phyloP scores from a whole-genome alignment of 495 filamentous ascomycete genomes.

The Annulohypoxylon bovei region DNA sequence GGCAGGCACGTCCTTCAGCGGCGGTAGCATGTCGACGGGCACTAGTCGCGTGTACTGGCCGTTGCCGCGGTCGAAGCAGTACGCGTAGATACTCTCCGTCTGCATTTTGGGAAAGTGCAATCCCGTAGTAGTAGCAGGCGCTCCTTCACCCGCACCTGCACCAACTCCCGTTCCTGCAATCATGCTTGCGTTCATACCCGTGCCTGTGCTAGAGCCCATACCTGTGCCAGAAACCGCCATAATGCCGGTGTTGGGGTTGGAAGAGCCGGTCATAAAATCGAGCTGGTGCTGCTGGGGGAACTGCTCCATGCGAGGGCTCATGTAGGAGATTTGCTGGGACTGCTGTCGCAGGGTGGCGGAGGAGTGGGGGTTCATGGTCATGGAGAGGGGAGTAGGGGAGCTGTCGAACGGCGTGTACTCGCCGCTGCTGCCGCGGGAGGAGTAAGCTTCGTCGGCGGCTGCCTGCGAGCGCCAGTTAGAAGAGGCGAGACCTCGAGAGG shows the following conservation, averaged over 20 bases:
- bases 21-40: conserved; percentile 71
- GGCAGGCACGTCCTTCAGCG: conserved; percentile 49
- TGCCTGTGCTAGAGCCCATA: background rate
- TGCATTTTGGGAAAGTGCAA: conserved; percentile 19
- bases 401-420: conserved; percentile 23
- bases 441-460: conserved; percentile 12
- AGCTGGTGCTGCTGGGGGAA: conserved; percentile 22
- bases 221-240: background rate
- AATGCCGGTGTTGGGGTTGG: background rate
- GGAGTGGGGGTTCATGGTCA: no score
- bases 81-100: conserved; percentile 47
- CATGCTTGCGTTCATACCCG: background rate
- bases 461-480: conserved; percentile 43
- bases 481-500: conserved; percentile 35
- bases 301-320: conserved; percentile 25
- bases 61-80: conserved; percentile 67
- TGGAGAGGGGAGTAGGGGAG: background rate
- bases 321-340: conserved; percentile 1
- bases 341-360: conserved; percentile 6
- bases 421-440: conserved; percentile 12
- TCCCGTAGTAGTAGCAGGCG: conserved; percentile 5
- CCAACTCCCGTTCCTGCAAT: no score
- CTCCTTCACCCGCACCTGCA: no score
- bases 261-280: background rate
- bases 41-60: conserved; percentile 70